Conservation (phyloP, 352 stramenopile species). For the Phytophthora brassicae region DNA sequence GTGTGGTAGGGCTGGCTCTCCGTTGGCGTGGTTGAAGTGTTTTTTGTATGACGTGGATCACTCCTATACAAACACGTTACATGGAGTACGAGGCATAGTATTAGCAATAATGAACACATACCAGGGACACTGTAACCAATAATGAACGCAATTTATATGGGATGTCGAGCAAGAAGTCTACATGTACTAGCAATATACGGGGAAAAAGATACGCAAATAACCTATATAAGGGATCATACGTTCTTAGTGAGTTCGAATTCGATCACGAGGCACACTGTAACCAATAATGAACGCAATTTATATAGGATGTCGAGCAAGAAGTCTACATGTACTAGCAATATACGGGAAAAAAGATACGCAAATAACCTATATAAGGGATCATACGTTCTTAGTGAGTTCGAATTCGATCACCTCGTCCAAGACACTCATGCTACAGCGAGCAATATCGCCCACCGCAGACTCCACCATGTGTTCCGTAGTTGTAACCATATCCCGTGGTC, state of each 20-base stretch:
- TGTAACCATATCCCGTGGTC: conserved; percentile 8
- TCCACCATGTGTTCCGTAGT: conserved; percentile 14
- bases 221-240: conserved; percentile 18
- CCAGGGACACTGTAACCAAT: too few species aligned
- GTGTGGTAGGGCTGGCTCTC: conserved; percentile 8
- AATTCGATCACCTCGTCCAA: conserved; percentile 49
- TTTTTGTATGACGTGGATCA: conserved; percentile 13
- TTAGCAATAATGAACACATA: conserved; percentile 2
- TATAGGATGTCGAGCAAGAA: conserved; percentile 4
- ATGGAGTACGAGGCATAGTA: background rate
- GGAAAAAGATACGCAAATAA: conserved; percentile 22
- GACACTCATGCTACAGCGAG: conserved; percentile 43
- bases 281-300: background rate
- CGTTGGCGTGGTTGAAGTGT: conserved; percentile 22
- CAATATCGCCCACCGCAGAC: conserved; percentile 21
- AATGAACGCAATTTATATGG: background rate
- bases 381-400: conserved; percentile 43
- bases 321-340: conserved; percentile 38
- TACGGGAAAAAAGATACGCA: conserved; percentile 27
- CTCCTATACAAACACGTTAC: conserved; percentile 1
- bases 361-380: conserved; percentile 11
- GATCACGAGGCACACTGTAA: too few species aligned
- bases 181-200: conserved; percentile 36
- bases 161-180: conserved; percentile 20
- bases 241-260: conserved; percentile 48